A percentile compares a stretch with the other conserved stretches of the same genome.
These are phyloP conservation scores for Clavariopsis aquatica DNA, from an alignment of 495 filamentous ascomycete species.

Conservation along the genomic window DNA sequence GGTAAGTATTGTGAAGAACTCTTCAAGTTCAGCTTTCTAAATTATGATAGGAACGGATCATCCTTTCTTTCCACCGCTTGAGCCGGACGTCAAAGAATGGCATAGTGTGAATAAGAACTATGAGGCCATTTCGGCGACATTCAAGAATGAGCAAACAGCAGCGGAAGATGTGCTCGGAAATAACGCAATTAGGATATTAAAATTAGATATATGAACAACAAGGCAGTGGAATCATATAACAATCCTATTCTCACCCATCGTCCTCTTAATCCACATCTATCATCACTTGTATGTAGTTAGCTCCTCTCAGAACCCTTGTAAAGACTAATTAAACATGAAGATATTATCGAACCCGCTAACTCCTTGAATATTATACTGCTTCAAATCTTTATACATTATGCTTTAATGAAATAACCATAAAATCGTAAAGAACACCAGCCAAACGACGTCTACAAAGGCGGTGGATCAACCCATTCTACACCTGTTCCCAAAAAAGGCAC, in stretches of 20 bases:
- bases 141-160: constrained; percentile 53
- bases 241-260: too few species aligned
- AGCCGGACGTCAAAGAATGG: constrained; percentile 66
- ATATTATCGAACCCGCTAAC: too few species aligned
- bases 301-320: too few species aligned
- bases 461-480: not conserved
- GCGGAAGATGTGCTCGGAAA: constrained; percentile 43
- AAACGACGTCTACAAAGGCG: too few species aligned
- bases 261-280: too few species aligned
- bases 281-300: too few species aligned
- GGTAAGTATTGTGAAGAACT: constrained; percentile 48
- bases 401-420: not conserved
- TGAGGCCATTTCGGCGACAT: constrained; percentile 63
- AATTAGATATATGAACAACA: constrained; percentile 5
- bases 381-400: too few species aligned
- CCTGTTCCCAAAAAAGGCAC: not conserved
- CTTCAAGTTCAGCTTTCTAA: not conserved
- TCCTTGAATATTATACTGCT: too few species aligned
- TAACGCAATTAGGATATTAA: constrained; percentile 44
- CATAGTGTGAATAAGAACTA: constrained; percentile 79
- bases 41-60: constrained; percentile 70
- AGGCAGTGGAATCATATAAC: not conserved
- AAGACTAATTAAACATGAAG: too few species aligned
- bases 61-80: constrained; percentile 89
- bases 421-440: too few species aligned